Evolutionary conservation across 768 basidiomycete genomes (phyloP).

Genomic region (Tulasnella calospora): DNA sequence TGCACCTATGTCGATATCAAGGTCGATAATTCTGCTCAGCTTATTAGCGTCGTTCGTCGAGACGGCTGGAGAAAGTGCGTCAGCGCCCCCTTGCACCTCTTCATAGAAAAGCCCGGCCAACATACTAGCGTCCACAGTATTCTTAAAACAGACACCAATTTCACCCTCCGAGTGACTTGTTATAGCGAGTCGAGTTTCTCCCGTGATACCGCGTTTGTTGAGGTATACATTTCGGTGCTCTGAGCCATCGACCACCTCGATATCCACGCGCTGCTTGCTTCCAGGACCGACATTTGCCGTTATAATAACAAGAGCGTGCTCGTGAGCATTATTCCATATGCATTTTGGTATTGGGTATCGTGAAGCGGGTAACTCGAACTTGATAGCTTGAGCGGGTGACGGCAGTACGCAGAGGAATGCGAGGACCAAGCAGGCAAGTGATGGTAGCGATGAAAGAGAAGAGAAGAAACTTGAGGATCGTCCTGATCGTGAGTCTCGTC

Average conservation of each 20-base stretch:
- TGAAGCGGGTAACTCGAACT: conserved; percentile 71
- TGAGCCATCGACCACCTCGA: conserved; percentile 90
- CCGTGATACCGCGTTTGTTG: conserved; percentile 80
- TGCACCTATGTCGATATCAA: conserved; percentile 96
- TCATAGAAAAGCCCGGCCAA: not conserved
- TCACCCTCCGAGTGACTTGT: conserved; percentile 92
- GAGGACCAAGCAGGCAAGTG: conserved; percentile 31
- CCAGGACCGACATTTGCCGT: conserved; percentile 87
- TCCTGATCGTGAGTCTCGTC: not conserved
- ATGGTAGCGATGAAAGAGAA: not conserved
- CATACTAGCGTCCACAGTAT: conserved; percentile 66
- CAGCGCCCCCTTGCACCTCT: not conserved
- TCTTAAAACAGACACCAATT: conserved; percentile 92
- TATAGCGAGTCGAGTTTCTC: conserved; percentile 87
- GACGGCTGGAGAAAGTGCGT: conserved; percentile 41
- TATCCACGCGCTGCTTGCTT: conserved; percentile 74
- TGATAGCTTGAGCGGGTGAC: conserved; percentile 57
- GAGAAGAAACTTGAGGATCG: not conserved
- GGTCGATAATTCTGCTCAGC: conserved; percentile 68
- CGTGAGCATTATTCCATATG: conserved; percentile 91
- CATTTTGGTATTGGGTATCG: conserved; percentile 76
- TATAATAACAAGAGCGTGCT: conserved; percentile 86
- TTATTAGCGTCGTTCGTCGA: conserved; percentile 46
- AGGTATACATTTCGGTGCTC: conserved; percentile 83
- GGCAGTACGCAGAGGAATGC: conserved; percentile 35